Percentiles rank a stretch among this genome's conserved stretches.
Conservation (phyloP, 192 early-diverging fungal genomes). For the Linnemannia hyalina region DNA sequence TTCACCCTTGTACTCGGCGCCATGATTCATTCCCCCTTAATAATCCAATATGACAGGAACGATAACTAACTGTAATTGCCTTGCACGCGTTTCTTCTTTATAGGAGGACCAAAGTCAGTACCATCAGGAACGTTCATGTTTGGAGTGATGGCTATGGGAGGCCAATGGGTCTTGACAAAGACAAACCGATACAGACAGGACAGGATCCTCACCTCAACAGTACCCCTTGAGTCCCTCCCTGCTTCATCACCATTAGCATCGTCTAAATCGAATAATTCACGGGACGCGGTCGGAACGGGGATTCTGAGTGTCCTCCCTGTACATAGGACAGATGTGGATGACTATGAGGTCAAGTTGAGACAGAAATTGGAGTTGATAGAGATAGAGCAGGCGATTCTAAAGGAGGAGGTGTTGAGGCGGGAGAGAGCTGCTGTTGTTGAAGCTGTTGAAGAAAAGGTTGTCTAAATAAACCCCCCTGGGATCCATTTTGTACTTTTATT, state of each 20-base stretch:
- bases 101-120: constrained; percentile 65
- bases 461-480: neutral
- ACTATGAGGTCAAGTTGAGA: constrained; percentile 71
- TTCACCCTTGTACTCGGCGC: neutral
- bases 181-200: constrained; percentile 66
- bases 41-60: neutral
- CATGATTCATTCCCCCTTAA: neutral
- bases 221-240: neutral
- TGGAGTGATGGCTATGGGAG: constrained; percentile 60
- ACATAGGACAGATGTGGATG: constrained; percentile 69
- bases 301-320: constrained; percentile 68
- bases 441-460: constrained; percentile 15
- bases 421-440: constrained; percentile 4
- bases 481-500: neutral
- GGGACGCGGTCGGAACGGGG: constrained; percentile 26
- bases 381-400: constrained; percentile 53
- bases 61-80: neutral
- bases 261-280: constrained; percentile 1
- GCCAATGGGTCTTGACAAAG: constrained; percentile 60
- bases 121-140: constrained; percentile 71
- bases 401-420: constrained; percentile 45
- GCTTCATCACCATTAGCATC: neutral
- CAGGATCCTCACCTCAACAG: constrained; percentile 60
- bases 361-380: constrained; percentile 58
- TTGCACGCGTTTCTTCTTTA: neutral